phyloP scores from a whole-genome alignment of 73 alveolate species.

The Effrenium voratum region DNA sequence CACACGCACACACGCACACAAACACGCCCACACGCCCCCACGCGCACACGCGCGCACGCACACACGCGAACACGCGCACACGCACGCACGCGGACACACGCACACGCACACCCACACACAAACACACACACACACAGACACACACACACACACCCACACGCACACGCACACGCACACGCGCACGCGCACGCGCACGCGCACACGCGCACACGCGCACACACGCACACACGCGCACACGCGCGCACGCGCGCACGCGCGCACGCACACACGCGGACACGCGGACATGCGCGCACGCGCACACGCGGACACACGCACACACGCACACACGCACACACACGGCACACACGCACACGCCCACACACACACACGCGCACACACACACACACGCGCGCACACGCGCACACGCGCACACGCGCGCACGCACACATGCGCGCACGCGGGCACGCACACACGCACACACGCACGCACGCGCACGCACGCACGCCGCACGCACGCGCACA shows the following conservation, averaged over 20 bases:
- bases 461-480: constrained; percentile 9
- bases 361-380: neutral
- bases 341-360: neutral
- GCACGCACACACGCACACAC: constrained; percentile 8
- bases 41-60: no score
- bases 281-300: constrained; percentile 11
- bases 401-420: neutral
- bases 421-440: neutral
- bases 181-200: constrained; percentile 28
- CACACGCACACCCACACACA: no score
- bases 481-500: neutral
- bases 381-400: constrained; percentile 1
- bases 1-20: no score
- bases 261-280: no score
- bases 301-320: neutral
- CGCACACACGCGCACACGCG: constrained; percentile 16
- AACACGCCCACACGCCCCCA: no score
- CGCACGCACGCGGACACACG: no score
- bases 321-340: neutral
- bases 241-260: constrained; percentile 22
- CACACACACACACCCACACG: constrained; percentile 6
- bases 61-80: no score
- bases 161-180: constrained; percentile 15
- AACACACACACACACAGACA: no score
- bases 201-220: constrained; percentile 22